These are phyloP conservation scores for Fraxinus baroniana DNA, from an alignment of 305 asterid species.

Conservation along the genomic window DNA sequence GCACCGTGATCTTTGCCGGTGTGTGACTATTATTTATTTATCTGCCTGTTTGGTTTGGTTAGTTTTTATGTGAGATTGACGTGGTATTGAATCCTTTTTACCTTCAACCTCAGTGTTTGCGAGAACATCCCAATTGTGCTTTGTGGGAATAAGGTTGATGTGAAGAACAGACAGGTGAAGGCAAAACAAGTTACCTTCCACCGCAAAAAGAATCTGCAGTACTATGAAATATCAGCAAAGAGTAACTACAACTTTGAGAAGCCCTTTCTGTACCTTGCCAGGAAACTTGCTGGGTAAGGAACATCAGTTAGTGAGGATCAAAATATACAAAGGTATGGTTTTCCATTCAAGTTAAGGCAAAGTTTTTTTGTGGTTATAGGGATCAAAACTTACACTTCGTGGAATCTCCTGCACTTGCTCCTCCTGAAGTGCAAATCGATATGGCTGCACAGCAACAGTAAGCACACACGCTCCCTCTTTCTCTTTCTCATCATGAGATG, in stretches of 20 bases:
- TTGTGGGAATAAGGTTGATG: slow-evolving; percentile 95
- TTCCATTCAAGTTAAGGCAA: neutral
- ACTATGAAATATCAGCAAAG: slow-evolving; percentile 93
- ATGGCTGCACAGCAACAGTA: slow-evolving; percentile 74
- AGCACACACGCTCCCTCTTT: neutral
- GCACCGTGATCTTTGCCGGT: slow-evolving; percentile 86
- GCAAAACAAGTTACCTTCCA: slow-evolving; percentile 94
- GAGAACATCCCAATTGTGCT: slow-evolving; percentile 88
- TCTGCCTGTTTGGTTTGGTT: neutral
- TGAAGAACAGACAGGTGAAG: slow-evolving; percentile 85
- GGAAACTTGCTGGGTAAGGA: slow-evolving; percentile 78
- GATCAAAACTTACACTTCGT: slow-evolving; percentile 75
- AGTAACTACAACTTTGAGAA: slow-evolving; percentile 91
- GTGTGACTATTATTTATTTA: neutral
- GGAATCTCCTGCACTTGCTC: slow-evolving; percentile 92
- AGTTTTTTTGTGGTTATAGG: slow-evolving; percentile 27
- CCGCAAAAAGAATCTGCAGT: slow-evolving; percentile 82
- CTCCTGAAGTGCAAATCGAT: slow-evolving; percentile 81
- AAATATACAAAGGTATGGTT: neutral
- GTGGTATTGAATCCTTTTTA: neutral
- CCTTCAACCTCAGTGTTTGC: slow-evolving; percentile 44
- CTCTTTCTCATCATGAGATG: neutral
- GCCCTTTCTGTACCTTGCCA: slow-evolving; percentile 73
- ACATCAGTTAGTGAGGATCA: neutral
- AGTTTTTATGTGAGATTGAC: neutral